Conservation (phyloP, 345 rosid genomes). For the Moringa oleifera region DNA sequence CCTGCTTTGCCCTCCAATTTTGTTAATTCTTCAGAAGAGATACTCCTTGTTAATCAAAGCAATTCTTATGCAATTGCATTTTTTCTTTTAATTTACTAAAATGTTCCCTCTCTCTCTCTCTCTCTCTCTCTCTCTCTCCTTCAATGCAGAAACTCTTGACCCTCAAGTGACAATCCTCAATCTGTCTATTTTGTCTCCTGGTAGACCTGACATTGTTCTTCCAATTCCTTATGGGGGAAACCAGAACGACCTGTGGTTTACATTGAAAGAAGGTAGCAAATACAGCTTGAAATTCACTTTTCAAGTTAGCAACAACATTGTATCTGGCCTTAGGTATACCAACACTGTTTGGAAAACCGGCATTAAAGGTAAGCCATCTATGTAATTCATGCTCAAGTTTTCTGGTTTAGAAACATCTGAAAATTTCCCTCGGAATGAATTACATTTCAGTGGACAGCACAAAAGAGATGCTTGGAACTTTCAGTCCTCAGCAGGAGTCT, state of each 20-base stretch:
- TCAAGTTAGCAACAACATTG: conserved; percentile 72
- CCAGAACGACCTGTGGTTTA: conserved; percentile 60
- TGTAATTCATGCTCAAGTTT: background rate
- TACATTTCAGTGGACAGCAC: conserved; percentile 50
- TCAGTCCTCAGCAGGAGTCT: conserved; percentile 69
- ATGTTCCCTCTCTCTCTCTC: background rate
- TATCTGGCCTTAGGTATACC: conserved; percentile 74
- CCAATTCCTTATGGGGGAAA: conserved; percentile 57
- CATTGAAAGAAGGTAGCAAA: conserved; percentile 68
- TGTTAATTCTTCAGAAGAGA: too few relatives aligned
- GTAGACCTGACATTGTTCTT: conserved; percentile 55
- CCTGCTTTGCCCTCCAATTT: background rate
- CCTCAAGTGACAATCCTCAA: conserved; percentile 67
- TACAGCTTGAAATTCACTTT: conserved; percentile 59
- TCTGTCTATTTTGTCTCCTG: conserved; percentile 58
- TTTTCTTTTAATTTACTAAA: background rate
- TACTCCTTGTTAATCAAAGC: background rate
- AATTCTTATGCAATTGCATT: background rate
- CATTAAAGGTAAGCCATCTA: conserved; percentile 40
- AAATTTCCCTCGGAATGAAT: background rate
- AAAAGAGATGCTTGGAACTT: conserved; percentile 77
- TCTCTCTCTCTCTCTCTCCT: background rate
- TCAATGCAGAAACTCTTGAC: conserved; percentile 62
- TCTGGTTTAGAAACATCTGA: background rate
- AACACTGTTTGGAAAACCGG: conserved; percentile 79